A percentile compares a stretch with the other conserved stretches of the same genome.
phyloP scores from a whole-genome alignment of 148 eudicot genomes.

The Rhododendron williamsianum region DNA sequence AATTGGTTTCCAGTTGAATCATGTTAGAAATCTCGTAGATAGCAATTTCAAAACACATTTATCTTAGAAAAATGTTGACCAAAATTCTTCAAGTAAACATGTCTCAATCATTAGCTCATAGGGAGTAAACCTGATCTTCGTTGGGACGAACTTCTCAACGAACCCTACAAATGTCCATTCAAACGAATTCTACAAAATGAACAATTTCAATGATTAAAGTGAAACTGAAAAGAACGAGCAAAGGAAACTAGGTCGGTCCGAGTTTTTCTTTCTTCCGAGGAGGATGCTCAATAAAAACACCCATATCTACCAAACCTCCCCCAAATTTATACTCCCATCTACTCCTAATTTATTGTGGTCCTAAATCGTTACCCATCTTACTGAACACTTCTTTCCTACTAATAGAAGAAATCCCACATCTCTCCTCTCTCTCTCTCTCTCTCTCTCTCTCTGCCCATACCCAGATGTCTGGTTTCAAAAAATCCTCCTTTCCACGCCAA shows the following conservation, averaged over 20 bases:
- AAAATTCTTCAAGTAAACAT: background rate
- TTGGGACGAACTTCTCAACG: background rate
- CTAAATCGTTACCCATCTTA: background rate
- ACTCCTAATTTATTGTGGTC: background rate
- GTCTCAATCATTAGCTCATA: background rate
- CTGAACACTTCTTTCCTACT: background rate
- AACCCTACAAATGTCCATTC: background rate
- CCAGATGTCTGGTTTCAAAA: constrained; percentile 50
- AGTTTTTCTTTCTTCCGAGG: background rate
- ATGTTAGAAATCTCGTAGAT: too few species aligned
- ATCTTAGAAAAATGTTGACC: background rate
- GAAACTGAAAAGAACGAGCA: background rate
- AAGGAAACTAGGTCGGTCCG: background rate
- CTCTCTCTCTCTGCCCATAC: background rate
- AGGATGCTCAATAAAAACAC: background rate
- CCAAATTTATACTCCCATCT: background rate
- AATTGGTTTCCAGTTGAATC: too few species aligned
- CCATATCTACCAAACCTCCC: background rate
- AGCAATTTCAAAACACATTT: background rate
- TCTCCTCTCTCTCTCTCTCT: background rate
- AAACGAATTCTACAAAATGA: background rate
- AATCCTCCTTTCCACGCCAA: constrained; percentile 36
- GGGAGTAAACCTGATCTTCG: background rate
- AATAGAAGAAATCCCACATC: background rate
- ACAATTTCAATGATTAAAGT: background rate